phyloP scores from a whole-genome alignment of 257 asterid species.

The Nemophila menziesii region DNA sequence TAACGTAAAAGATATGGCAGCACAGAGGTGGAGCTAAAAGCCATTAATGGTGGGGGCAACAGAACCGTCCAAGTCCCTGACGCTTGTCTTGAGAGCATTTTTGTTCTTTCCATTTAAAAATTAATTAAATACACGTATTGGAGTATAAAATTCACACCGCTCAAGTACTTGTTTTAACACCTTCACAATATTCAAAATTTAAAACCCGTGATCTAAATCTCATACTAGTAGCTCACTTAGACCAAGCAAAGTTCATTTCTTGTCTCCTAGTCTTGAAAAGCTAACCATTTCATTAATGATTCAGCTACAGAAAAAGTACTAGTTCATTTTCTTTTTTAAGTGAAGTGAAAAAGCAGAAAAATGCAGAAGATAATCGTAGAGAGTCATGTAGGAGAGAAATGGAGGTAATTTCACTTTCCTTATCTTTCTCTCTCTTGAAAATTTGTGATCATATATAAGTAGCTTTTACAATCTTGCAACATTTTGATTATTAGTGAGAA shows the following conservation, averaged over 20 bases:
- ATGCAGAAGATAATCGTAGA: neutral
- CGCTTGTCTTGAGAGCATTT: constrained; percentile 1
- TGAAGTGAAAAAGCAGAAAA: neutral
- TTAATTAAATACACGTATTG: neutral
- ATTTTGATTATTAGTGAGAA: constrained; percentile 7
- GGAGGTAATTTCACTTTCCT: neutral
- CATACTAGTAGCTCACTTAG: neutral
- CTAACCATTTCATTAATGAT: neutral
- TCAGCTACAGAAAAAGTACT: neutral
- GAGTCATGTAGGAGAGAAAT: neutral
- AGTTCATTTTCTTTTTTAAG: neutral
- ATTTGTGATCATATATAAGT: neutral
- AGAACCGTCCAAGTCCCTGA: neutral
- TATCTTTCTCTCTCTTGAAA: neutral
- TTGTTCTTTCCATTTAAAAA: neutral
- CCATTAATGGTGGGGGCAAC: neutral
- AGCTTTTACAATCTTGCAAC: neutral
- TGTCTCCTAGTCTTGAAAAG: neutral
- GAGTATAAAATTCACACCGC: neutral
- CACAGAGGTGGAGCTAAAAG: neutral
- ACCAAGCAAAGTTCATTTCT: neutral
- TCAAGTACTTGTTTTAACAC: neutral
- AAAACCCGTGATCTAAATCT: neutral
- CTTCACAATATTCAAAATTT: neutral
- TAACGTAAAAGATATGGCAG: neutral